Base-by-base conservation (phyloP, 169 alveolate genomes). In the Plasmodium malariae region DNA sequence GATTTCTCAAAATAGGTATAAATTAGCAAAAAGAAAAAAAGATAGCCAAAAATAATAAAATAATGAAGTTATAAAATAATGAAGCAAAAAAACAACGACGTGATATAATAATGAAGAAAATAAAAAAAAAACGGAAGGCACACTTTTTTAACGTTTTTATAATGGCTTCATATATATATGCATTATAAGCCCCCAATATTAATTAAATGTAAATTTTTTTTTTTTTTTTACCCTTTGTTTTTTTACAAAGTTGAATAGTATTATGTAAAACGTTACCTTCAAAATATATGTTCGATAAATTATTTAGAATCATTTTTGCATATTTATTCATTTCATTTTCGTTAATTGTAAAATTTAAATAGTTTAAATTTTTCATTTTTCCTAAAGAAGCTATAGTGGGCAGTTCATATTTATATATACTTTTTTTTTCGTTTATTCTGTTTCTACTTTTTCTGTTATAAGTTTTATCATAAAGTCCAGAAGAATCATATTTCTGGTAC, bases 341-440 rank as follows among this genome's bases (percentile, higher is more conserved):
- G 17, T 76, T 49, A 76, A 55, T 62, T 62, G 37, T 45, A 24
- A 62, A 60, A 26, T 65, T 63, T 28, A 76, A 76, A 49, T 76
- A 60, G 17, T 69, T 57, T 51, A 83, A 68, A 51, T 67, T 83
- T 69, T 83, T 83, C 55, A 51, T 85, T 59, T 83, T 83, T 68
- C 91, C 91, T 43, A 83, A 59, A 9, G 91, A 83, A 54, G 91
- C 91, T 24, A 83, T 83, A 43, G 91, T 83, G 17, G 91, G 91
- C 36, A 83, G 26, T 30, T 83, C 91, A 67, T 83, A 83, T 60
- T 83, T 83, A 37, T 83, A 32, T 67, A 49, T 83, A 49, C 7
- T 12, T 12, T 30, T 34, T 71, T 67, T 59, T 37, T 24, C 37
- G 34, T 67, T 51, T 54, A 43, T 11, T 36, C 36, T 48, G 28